Percentiles rank a stretch among this genome's conserved stretches.
Evolutionary conservation across 768 basidiomycete genomes (phyloP).

Genomic region (Trametes punicea): DNA sequence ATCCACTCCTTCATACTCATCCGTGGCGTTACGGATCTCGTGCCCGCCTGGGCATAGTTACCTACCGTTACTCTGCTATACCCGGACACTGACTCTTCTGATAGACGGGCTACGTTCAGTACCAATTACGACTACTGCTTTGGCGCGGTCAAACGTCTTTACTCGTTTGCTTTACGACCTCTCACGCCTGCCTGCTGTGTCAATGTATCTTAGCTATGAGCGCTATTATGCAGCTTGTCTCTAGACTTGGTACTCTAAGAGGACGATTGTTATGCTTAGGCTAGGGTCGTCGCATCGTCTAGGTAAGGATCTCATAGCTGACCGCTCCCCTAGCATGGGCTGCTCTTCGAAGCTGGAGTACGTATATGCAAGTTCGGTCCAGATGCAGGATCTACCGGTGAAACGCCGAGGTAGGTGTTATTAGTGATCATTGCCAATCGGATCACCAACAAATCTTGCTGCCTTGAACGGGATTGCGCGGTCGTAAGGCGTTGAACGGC

Average conservation of each 20-base stretch:
- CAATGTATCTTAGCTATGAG: conserved; percentile 6
- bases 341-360: too few species aligned
- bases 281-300: too few species aligned
- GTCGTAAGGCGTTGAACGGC: too few species aligned
- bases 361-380: too few species aligned
- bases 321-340: too few species aligned
- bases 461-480: too few species aligned
- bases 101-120: neutral
- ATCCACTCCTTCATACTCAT: neutral
- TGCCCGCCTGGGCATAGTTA: conserved; percentile 8
- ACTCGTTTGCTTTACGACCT: conserved; percentile 10
- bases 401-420: too few species aligned
- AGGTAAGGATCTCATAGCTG: too few species aligned
- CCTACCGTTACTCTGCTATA: conserved; percentile 15
- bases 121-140: neutral
- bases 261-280: neutral
- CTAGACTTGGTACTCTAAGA: neutral
- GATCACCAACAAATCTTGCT: too few species aligned
- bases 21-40: neutral
- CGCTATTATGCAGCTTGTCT: neutral
- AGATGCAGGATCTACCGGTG: too few species aligned
- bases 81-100: conserved; percentile 5
- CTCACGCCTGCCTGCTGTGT: conserved; percentile 9
- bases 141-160: neutral
- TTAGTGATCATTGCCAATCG: too few species aligned